Base-by-base conservation (phyloP, 257 asterid species). In the Salvia miltiorrhiza region DNA sequence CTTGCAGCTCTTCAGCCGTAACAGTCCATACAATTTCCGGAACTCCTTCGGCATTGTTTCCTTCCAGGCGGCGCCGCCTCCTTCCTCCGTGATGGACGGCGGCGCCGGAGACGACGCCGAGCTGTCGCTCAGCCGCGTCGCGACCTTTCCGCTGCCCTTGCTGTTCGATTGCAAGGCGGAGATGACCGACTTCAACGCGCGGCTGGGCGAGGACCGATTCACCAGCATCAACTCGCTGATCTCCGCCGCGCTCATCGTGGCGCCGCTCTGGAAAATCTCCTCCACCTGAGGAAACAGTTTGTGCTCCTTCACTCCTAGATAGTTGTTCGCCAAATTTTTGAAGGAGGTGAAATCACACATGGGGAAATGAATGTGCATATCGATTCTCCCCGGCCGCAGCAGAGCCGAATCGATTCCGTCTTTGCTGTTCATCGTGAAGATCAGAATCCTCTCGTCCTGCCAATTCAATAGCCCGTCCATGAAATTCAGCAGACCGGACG, bases 351-450 rank as follows among this genome's bases (percentile, higher is more conserved):
- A 86, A 82, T 86, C 87, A 7, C 92, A 86, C 73, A 70, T 10
- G 0, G 86, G 92, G n/a, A 86, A 83, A 39, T 81, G 72, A 2
- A 86, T 79, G 69, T 83, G 89, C 74, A 83, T 75, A 72, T 86
- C 92, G 32, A 86, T 79, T 70, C 89, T 81, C 7, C 91, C 91
- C 5, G 92, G 92, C 67, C 92, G 78, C 52, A 86, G 45, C 65
- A 86, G 17, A 44, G 77, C 72, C 3, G 89, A 47, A 67, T 86
- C 89, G 16, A 86, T 63, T 12, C 80, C 84, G 3, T 87, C 89
- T 52, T 87, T 87, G 9, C 41, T 63, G 49, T 78, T 85, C 88
- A 86, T 79, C 45, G 91, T 87, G 81, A 85, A 87, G 11, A 87
- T 74, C 88, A 83, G 76, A 32, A 87, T 77, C 76, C 81, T 83